Evolutionary conservation across 768 basidiomycete species (phyloP).

Genomic region (Rossbeevera mucosa): DNA sequence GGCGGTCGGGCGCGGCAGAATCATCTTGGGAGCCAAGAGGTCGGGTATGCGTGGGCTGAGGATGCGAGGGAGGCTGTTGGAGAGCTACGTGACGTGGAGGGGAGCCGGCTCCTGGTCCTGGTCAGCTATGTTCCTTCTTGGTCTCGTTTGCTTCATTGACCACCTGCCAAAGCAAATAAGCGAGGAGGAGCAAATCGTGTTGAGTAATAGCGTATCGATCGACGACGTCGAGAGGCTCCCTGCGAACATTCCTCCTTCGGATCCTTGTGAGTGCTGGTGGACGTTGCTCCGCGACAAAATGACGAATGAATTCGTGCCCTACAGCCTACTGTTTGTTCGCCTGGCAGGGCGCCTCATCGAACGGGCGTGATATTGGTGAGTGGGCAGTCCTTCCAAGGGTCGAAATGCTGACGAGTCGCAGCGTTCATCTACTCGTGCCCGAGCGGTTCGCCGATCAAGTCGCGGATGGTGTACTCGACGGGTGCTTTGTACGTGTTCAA

Average conservation of each 20-base stretch:
- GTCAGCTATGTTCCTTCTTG: conserved; percentile 39
- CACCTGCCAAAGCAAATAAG: conserved; percentile 57
- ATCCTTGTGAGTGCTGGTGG: conserved; percentile 44
- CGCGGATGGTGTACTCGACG: conserved; percentile 87
- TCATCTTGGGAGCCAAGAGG: conserved; percentile 49
- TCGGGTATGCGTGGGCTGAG: conserved; percentile 64
- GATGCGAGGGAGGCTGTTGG: conserved; percentile 63
- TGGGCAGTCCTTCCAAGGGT: background rate
- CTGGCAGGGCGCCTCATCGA: conserved; percentile 49
- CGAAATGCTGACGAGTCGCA: conserved; percentile 26
- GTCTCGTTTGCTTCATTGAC: background rate
- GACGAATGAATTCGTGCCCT: background rate
- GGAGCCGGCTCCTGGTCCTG: conserved; percentile 54
- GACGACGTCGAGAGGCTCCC: conserved; percentile 43
- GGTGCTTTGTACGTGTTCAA: conserved; percentile 54
- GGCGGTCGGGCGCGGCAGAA: conserved; percentile 53
- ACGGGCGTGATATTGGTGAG: conserved; percentile 59
- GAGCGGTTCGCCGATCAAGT: conserved; percentile 69
- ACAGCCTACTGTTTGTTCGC: conserved; percentile 60
- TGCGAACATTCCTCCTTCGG: conserved; percentile 46
- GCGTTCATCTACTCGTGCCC: conserved; percentile 95
- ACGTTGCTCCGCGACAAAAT: background rate
- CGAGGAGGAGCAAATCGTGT: conserved; percentile 53
- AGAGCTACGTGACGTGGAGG: conserved; percentile 47
- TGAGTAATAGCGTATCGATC: conserved; percentile 39